Conservation (phyloP, 768 basidiomycete species). For the Boletales sp. region DNA sequence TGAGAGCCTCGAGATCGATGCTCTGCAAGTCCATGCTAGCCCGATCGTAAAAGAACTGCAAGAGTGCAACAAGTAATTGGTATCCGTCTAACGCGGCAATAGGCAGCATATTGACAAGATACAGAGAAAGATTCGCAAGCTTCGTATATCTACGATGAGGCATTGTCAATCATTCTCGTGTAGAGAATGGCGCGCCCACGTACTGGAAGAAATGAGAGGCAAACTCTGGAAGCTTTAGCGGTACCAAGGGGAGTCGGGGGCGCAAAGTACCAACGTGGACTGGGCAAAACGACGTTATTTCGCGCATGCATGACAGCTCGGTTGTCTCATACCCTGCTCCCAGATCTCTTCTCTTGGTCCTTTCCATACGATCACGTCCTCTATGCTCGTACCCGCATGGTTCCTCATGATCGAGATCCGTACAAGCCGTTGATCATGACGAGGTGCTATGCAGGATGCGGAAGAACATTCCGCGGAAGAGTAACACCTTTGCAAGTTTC, state of each 20-base stretch:
- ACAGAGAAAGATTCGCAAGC: slow-evolving; percentile 72
- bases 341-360: slow-evolving; percentile 64
- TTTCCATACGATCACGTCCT: slow-evolving; percentile 63
- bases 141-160: slow-evolving; percentile 48
- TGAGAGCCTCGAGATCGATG: slow-evolving; percentile 22
- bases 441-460: slow-evolving; percentile 54
- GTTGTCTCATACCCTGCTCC: slow-evolving; percentile 52
- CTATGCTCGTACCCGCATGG: neutral
- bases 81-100: slow-evolving; percentile 69
- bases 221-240: slow-evolving; percentile 21
- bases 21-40: neutral
- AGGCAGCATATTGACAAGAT: slow-evolving; percentile 79
- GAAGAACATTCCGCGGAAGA: slow-evolving; percentile 34
- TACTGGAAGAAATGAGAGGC: slow-evolving; percentile 50
- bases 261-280: slow-evolving; percentile 51
- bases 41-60: slow-evolving; percentile 20
- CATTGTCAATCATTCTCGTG: neutral
- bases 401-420: slow-evolving; percentile 44
- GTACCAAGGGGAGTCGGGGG: slow-evolving; percentile 31
- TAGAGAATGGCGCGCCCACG: slow-evolving; percentile 22
- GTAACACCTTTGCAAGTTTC: slow-evolving; percentile 37
- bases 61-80: slow-evolving; percentile 43
- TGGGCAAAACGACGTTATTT: slow-evolving; percentile 19
- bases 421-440: slow-evolving; percentile 47
- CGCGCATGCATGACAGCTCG: neutral